A percentile compares a stretch with the other conserved stretches of the same genome.
Evolutionary conservation across 768 basidiomycete species (phyloP).

Genomic region (Neoboletus subvelutipes): DNA sequence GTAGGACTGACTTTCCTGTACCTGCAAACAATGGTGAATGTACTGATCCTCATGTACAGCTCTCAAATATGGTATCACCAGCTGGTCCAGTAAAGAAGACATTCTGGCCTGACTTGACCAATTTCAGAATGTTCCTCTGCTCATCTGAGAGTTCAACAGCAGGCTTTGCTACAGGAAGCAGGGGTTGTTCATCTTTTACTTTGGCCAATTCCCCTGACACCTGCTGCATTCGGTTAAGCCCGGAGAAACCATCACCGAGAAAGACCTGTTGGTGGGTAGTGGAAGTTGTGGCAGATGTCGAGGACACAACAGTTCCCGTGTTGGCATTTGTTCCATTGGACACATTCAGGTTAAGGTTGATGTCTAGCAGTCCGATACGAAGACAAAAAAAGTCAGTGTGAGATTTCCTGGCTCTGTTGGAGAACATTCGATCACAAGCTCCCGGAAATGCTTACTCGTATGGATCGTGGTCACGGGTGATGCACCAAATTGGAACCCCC

Average conservation of each 20-base stretch:
- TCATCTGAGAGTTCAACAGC: slow-evolving; percentile 35
- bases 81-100: slow-evolving; percentile 79
- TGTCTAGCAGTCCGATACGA: slow-evolving; percentile 4
- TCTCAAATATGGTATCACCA: slow-evolving; percentile 38
- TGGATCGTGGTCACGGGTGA: slow-evolving; percentile 10
- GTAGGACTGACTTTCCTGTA: slow-evolving; percentile 72
- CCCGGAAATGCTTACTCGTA: slow-evolving; percentile 19
- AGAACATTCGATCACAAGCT: not conserved
- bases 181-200: not conserved
- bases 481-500: slow-evolving; percentile 11
- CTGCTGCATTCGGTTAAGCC: not conserved
- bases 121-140: slow-evolving; percentile 40
- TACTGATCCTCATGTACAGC: not conserved
- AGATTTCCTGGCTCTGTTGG: not conserved
- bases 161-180: slow-evolving; percentile 6
- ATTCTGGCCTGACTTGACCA: slow-evolving; percentile 53
- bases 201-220: not conserved
- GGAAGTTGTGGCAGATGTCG: slow-evolving; percentile 7
- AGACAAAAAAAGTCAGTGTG: not conserved
- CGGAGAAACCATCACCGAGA: not conserved
- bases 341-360: slow-evolving; percentile 23
- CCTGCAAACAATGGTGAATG: slow-evolving; percentile 32
- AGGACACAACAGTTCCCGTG: not conserved
- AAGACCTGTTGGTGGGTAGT: not conserved
- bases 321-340: slow-evolving; percentile 1